Percentiles rank a stretch among this genome's conserved stretches.
Conservation (phyloP, 495 filamentous ascomycete genomes). For the Neurospora pannonica region DNA sequence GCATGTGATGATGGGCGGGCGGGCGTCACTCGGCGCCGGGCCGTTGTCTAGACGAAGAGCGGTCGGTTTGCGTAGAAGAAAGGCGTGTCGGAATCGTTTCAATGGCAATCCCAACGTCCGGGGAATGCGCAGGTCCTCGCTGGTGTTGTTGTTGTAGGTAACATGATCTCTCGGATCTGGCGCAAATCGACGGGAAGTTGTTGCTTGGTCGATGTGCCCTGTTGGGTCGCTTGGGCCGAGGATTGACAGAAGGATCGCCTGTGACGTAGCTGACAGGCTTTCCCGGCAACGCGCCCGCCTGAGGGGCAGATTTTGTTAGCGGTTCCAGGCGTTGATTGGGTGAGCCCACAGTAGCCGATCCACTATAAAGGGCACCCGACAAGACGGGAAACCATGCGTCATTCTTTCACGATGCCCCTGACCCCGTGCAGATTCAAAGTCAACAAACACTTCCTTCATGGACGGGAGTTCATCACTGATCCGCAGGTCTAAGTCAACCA, state of each 20-base stretch:
- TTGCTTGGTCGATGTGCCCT: neutral
- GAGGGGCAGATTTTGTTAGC: neutral
- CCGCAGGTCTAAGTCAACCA: neutral
- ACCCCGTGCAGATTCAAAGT: neutral
- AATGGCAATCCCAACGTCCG: neutral
- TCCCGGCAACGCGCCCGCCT: neutral
- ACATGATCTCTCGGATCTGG: neutral
- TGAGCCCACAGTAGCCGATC: neutral
- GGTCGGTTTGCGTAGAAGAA: neutral
- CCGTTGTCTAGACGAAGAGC: neutral
- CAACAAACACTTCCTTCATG: neutral
- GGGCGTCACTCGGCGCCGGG: neutral
- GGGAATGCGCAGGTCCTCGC: neutral
- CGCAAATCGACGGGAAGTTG: neutral
- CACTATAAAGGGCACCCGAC: neutral
- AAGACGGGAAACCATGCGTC: neutral
- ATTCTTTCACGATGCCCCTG: neutral
- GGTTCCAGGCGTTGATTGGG: neutral
- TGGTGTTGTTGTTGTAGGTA: neutral
- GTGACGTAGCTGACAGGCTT: neutral
- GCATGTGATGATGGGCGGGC: neutral
- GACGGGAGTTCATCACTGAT: neutral
- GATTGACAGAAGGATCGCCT: neutral
- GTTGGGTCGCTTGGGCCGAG: neutral
- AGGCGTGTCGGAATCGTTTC: neutral